phyloP scores from a whole-genome alignment of 2,329 filamentous ascomycete species.

The Dactylellina cionopaga region DNA sequence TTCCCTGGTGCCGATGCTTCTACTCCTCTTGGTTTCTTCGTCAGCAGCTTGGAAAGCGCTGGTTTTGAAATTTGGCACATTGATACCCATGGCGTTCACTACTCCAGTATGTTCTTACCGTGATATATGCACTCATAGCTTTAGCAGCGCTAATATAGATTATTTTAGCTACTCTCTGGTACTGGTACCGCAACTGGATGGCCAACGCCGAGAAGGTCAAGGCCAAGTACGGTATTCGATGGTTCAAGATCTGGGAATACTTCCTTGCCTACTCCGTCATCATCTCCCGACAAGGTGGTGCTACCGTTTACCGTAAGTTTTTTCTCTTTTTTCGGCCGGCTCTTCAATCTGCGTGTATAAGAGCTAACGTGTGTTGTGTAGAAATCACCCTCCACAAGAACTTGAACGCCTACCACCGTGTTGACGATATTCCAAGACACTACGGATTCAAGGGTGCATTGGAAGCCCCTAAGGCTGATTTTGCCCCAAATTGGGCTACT shows the following conservation, averaged over 20 bases:
- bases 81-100: conserved; percentile 84
- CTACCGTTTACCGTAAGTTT: conserved; percentile 75
- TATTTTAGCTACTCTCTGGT: conserved; percentile 94
- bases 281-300: conserved; percentile 81
- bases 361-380: background rate
- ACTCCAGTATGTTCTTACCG: conserved; percentile 33
- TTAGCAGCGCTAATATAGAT: conserved; percentile 67
- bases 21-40: conserved; percentile 87
- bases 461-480: conserved; percentile 27
- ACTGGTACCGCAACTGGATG: conserved; percentile 99
- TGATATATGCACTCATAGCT: background rate
- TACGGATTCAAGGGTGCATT: conserved; percentile 75
- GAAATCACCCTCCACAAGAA: conserved; percentile 88
- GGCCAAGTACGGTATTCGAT: conserved; percentile 92
- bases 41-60: conserved; percentile 83
- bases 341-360: too few relatives aligned
- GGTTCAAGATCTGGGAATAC: conserved; percentile 97
- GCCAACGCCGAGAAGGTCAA: conserved; percentile 90
- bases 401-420: conserved; percentile 83
- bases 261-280: conserved; percentile 89
- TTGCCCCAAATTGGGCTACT: conserved; percentile 38
- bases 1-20: conserved; percentile 97
- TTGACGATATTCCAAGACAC: conserved; percentile 77
- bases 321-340: background rate
- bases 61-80: conserved; percentile 91